phyloP scores from a whole-genome alignment of 768 basidiomycete genomes.

The Termitomyces sp. region DNA sequence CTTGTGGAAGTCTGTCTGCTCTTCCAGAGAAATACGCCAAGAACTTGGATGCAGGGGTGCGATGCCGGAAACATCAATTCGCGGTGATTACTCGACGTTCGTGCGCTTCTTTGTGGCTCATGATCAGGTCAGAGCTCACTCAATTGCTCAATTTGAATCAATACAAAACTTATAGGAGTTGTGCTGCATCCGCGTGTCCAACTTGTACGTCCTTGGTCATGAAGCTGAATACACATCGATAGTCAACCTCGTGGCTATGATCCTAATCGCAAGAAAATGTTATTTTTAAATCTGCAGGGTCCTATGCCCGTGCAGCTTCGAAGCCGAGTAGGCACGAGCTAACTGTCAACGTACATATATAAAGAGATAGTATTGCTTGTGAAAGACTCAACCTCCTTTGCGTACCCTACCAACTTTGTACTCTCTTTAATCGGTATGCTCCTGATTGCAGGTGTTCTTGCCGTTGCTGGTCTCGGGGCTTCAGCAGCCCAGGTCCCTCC shows the following conservation, averaged over 20 bases:
- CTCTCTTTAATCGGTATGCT: conserved; percentile 10
- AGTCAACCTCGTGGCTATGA: background rate
- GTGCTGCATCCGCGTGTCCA: background rate
- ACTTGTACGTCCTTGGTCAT: background rate
- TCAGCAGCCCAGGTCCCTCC: conserved; percentile 24
- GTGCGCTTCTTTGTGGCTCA: background rate
- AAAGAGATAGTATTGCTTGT: background rate
- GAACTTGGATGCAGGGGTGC: background rate
- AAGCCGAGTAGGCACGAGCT: conserved; percentile 1
- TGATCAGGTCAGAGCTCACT: background rate
- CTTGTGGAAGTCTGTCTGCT: background rate
- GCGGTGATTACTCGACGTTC: background rate
- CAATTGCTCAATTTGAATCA: background rate
- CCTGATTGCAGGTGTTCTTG: background rate
- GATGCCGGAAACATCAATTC: background rate
- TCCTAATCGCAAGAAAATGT: background rate
- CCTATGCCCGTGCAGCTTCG: background rate
- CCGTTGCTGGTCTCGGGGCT: conserved; percentile 11
- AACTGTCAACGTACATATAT: background rate
- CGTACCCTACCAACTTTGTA: background rate
- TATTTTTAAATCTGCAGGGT: background rate
- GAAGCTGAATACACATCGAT: background rate
- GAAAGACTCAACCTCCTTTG: background rate
- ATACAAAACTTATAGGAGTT: background rate
- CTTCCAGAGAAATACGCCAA: background rate